Base-by-base conservation (phyloP, 164 flowering plant genomes). In the Platanus orientalis region DNA sequence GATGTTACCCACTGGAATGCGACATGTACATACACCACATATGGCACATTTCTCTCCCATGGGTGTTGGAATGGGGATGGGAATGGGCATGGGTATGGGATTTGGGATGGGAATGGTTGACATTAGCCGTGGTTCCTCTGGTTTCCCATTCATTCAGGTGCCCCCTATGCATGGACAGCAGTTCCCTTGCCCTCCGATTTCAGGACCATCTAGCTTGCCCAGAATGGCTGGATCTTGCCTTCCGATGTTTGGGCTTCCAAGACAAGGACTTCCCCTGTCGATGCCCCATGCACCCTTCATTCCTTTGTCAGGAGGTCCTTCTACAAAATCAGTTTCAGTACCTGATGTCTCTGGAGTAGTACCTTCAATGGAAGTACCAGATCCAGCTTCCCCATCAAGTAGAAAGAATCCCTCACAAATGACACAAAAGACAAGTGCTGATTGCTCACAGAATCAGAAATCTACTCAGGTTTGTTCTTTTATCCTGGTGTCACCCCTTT, bases 1-100 rank as follows among this genome's bases (percentile, higher is more conserved):
- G 90, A 87, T 93, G 92, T 66, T 83, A 23, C 86, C 92, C 1
- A 13, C 83, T 1, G 92, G 87, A 76, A 73, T 87, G 78, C 88
- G 73, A 53, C 87, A 74, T 56, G 73, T 90, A 70, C 89, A 81
- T 60, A 65, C 83, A 27, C 82, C 85, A 49, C 90, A 86, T 55
- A 69, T 84, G 79, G 69, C 82, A 19, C 89, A 75, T 61, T 88
- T 82, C 66, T 61, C 87, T 16, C 81, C 84, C 44, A 76, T 88
- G 86, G 85, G 86, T 51, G 56, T 76, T 57, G 91, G 89, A 29
- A 77, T 82, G 81, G 82, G 81, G 20, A 67, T 79, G 76, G 81
- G 77, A 12, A 45, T 75, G 73, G 73, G 81, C n/a, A n/a, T n/a
- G n/a, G n/a, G n/a, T 13, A 76, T 80, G 76, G 89, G 87, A 39